phyloP scores from a whole-genome alignment of 1,284 basidiomycete genomes.

The Butyriboletus appendiculatus region DNA sequence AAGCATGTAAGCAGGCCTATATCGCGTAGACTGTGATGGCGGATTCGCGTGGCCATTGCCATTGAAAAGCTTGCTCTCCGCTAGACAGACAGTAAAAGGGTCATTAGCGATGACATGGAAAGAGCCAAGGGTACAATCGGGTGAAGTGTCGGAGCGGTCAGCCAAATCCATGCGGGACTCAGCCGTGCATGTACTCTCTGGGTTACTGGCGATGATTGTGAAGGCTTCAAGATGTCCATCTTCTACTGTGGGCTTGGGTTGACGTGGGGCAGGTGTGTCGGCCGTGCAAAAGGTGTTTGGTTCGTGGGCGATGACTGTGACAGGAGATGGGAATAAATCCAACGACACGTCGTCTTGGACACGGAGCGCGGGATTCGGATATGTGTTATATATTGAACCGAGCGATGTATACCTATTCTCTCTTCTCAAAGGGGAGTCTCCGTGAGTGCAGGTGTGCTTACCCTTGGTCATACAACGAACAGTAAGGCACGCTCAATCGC shows the following conservation, averaged over 20 bases:
- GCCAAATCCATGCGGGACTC: slow-evolving; percentile 12
- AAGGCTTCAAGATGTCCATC: slow-evolving; percentile 9
- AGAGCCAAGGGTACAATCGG: slow-evolving; percentile 7
- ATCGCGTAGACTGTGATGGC: slow-evolving; percentile 35
- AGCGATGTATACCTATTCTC: slow-evolving; percentile 88
- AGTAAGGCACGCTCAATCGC: slow-evolving; percentile 80
- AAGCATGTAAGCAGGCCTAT: slow-evolving; percentile 81
- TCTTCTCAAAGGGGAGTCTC: not conserved
- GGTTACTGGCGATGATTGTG: slow-evolving; percentile 26
- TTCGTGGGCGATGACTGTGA: slow-evolving; percentile 22
- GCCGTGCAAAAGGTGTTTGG: slow-evolving; percentile 19
- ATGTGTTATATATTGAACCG: slow-evolving; percentile 94
- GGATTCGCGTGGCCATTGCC: slow-evolving; percentile 7
- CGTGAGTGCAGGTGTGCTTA: slow-evolving; percentile 37
- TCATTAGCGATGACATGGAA: slow-evolving; percentile 24
- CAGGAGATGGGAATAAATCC: slow-evolving; percentile 17
- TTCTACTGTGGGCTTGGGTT: not conserved
- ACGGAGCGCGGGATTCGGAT: slow-evolving; percentile 84
- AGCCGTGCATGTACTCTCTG: slow-evolving; percentile 22
- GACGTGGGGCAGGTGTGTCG: slow-evolving; percentile 8
- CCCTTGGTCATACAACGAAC: slow-evolving; percentile 90
- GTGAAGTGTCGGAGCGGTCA: not conserved
- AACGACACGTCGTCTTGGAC: slow-evolving; percentile 32
- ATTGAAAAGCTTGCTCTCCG: slow-evolving; percentile 12
- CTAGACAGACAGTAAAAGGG: slow-evolving; percentile 20